phyloP scores from a whole-genome alignment of 495 filamentous ascomycete genomes.

The Talaromyces adpressus region DNA sequence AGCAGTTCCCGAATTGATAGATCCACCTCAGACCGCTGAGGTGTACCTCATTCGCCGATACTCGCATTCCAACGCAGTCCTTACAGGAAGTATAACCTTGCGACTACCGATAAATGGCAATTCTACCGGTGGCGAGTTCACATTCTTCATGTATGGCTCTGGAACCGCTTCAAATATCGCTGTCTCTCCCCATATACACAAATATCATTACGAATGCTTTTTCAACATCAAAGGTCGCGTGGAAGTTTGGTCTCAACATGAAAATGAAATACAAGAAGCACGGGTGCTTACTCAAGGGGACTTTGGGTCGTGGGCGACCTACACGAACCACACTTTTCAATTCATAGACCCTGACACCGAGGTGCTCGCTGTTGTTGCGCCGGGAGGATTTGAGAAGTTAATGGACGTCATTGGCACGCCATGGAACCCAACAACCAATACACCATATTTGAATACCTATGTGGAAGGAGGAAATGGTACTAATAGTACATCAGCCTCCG shows the following conservation, averaged over 20 bases:
- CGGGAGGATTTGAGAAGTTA: slow-evolving; percentile 38
- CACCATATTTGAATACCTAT: not conserved
- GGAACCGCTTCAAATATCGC: not conserved
- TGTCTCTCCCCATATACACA: slow-evolving; percentile 36
- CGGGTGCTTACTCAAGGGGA: slow-evolving; percentile 32
- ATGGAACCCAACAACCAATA: not conserved
- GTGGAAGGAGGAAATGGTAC: not conserved
- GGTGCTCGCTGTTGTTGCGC: slow-evolving; percentile 34
- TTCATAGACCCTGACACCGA: slow-evolving; percentile 39
- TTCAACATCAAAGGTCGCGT: slow-evolving; percentile 36
- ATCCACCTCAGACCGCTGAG: not conserved
- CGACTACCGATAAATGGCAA: not conserved
- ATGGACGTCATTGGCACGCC: not conserved
- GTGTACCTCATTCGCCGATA: not conserved
- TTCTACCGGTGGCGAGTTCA: not conserved
- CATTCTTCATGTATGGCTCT: not conserved
- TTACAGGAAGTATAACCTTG: not conserved
- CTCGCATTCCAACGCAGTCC: not conserved
- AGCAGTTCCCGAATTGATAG: not conserved
- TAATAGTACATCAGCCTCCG: not conserved
- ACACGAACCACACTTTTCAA: slow-evolving; percentile 40
- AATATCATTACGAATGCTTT: slow-evolving; percentile 39
- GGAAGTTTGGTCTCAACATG: slow-evolving; percentile 38
- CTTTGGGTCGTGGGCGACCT: slow-evolving; percentile 29
- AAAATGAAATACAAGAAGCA: slow-evolving; percentile 21